Evolutionary conservation across 2,329 filamentous ascomycete species (phyloP).

Genomic region (Epichloe coenophiala): DNA sequence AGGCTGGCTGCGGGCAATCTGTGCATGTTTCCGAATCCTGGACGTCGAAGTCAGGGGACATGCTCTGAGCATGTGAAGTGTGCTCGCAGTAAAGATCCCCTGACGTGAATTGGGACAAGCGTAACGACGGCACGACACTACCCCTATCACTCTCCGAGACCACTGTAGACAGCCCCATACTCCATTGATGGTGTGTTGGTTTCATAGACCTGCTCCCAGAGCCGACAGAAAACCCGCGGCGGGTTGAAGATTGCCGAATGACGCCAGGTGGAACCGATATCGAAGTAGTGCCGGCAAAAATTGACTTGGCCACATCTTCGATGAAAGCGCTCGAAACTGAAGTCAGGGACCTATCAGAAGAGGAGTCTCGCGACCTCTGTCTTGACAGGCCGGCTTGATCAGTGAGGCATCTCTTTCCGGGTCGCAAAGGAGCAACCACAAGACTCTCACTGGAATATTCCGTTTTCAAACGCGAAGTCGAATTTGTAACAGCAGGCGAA

Average conservation of each 20-base stretch:
- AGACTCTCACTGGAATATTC: conserved; percentile 50
- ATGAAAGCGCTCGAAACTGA: conserved; percentile 42
- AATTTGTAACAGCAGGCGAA: not conserved
- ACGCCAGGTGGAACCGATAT: conserved; percentile 9
- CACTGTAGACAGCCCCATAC: conserved; percentile 50
- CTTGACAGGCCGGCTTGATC: conserved; percentile 37
- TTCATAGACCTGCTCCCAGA: not conserved
- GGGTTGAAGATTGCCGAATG: not conserved
- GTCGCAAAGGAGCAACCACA: conserved; percentile 40
- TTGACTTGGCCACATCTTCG: conserved; percentile 28
- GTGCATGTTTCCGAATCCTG: conserved; percentile 11
- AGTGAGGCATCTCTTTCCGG: conserved; percentile 30
- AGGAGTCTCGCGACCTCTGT: conserved; percentile 38
- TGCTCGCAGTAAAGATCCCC: conserved; percentile 35
- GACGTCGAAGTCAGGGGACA: not conserved
- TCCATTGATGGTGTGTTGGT: conserved; percentile 44
- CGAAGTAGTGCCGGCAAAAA: conserved; percentile 18
- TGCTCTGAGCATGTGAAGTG: not conserved
- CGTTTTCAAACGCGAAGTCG: conserved; percentile 4
- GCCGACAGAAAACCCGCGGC: not conserved
- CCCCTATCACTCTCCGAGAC: conserved; percentile 45
- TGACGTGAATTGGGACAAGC: conserved; percentile 29
- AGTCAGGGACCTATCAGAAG: conserved; percentile 39
- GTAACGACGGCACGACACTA: conserved; percentile 35
- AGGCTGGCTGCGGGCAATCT: conserved; percentile 34